Evolutionary conservation across 2,329 filamentous ascomycete species (phyloP).

Genomic region (Talaromyces sp.): DNA sequence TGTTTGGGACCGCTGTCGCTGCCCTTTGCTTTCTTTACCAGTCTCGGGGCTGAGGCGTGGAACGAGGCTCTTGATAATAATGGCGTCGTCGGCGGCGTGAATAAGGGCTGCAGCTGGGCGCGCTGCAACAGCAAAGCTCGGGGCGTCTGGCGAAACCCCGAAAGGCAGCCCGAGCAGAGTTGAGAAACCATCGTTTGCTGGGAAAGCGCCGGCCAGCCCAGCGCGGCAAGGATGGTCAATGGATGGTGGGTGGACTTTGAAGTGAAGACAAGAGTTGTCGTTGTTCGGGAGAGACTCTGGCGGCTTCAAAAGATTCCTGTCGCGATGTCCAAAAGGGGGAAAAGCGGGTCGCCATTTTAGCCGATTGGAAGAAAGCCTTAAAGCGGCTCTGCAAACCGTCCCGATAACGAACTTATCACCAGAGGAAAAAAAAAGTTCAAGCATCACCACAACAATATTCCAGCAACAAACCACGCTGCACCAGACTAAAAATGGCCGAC

Average conservation of each 20-base stretch:
- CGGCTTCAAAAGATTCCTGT: slow-evolving; percentile 17
- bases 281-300: slow-evolving; percentile 13
- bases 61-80: slow-evolving; percentile 40
- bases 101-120: slow-evolving; percentile 24
- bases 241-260: slow-evolving; percentile 6
- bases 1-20: slow-evolving; percentile 26
- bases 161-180: slow-evolving; percentile 56
- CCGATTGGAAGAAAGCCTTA: neutral
- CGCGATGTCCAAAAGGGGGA: slow-evolving; percentile 15
- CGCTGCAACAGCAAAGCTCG: slow-evolving; percentile 30
- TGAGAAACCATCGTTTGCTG: slow-evolving; percentile 49
- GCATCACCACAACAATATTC: neutral
- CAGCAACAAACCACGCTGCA: neutral
- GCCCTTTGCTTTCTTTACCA: slow-evolving; percentile 47
- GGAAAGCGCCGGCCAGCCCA: slow-evolving; percentile 25
- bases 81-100: neutral
- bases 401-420: slow-evolving; percentile 3
- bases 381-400: slow-evolving; percentile 23
- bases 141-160: slow-evolving; percentile 41
- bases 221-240: slow-evolving; percentile 20
- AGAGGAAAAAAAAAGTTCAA: slow-evolving; percentile 5
- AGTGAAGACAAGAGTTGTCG: slow-evolving; percentile 9
- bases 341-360: slow-evolving; percentile 20
- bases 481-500: neutral
- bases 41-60: slow-evolving; percentile 39